phyloP scores from a whole-genome alignment of 306 rosid genomes.

The Pyrus pyrifolia region DNA sequence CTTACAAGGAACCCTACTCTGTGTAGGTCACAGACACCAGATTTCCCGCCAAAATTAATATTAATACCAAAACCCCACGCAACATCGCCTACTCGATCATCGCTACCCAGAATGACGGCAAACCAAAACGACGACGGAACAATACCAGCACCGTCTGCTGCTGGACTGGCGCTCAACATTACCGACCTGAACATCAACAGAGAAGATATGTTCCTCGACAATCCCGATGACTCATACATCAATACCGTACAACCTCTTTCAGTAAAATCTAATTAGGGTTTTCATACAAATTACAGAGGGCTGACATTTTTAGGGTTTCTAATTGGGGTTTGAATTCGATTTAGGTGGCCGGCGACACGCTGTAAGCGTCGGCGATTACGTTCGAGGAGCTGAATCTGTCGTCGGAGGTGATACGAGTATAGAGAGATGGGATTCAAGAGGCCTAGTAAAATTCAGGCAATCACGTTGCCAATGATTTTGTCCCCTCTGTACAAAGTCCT shows the following conservation, averaged over 20 bases:
- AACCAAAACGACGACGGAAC: no score
- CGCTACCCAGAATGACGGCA: no score
- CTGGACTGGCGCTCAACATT: slow-evolving; percentile 24
- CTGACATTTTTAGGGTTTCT: neutral
- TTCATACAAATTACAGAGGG: neutral
- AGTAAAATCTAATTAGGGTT: neutral
- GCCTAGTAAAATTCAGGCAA: no score
- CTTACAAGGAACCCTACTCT: no score
- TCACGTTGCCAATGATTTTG: no score
- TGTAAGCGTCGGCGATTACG: slow-evolving; percentile 62
- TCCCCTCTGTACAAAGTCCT: no score
- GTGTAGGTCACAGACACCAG: no score
- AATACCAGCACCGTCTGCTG: neutral
- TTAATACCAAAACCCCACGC: no score
- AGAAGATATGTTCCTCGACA: slow-evolving; percentile 47
- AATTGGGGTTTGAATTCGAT: slow-evolving; percentile 7
- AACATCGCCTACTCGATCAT: no score
- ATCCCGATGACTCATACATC: slow-evolving; percentile 66
- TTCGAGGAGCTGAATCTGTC: slow-evolving; percentile 61
- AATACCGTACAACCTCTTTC: slow-evolving; percentile 37
- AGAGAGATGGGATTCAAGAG: slow-evolving; percentile 67
- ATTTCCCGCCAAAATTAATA: neutral
- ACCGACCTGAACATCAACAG: slow-evolving; percentile 31
- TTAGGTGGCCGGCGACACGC: slow-evolving; percentile 56
- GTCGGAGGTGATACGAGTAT: slow-evolving; percentile 54